Conservation (phyloP, 495 filamentous ascomycete species). For the Aspergillus kassunensis region DNA sequence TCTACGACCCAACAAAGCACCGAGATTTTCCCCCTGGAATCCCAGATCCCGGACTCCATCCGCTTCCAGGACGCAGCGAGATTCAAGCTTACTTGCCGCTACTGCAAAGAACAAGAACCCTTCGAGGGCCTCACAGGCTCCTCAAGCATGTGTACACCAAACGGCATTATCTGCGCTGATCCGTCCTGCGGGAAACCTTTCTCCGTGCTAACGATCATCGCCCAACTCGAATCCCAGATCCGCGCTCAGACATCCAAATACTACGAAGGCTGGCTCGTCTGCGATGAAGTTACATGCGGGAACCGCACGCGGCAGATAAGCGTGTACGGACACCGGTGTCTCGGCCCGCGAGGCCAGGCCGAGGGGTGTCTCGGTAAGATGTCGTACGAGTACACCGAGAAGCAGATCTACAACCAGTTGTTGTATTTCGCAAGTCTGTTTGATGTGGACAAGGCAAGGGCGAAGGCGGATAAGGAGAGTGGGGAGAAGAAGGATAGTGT, state of each 20-base stretch:
- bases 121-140: conserved; percentile 71
- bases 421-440: conserved; percentile 81
- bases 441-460: conserved; percentile 80
- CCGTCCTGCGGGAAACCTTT: conserved; percentile 58
- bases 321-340: conserved; percentile 85
- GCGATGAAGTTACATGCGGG: conserved; percentile 82
- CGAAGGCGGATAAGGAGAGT: conserved; percentile 41
- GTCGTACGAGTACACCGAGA: conserved; percentile 83
- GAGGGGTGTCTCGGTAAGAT: conserved; percentile 82
- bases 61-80: conserved; percentile 79
- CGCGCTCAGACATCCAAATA: conserved; percentile 73
- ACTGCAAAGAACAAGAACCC: conserved; percentile 63
- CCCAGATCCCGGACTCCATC: conserved; percentile 78
- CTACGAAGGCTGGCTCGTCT: conserved; percentile 88
- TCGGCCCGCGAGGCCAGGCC: conserved; percentile 79
- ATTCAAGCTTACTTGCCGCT: conserved; percentile 72
- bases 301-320: conserved; percentile 85
- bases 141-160: conserved; percentile 55
- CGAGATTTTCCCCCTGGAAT: conserved; percentile 80
- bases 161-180: conserved; percentile 72
- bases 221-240: conserved; percentile 82
- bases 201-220: conserved; percentile 67
- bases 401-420: conserved; percentile 89
- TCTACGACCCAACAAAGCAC: conserved; percentile 49
- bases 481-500: conserved; percentile 57